These are phyloP conservation scores for Leptomonas seymouri DNA, from an alignment of 208 protist genomes.

Conservation along the genomic window DNA sequence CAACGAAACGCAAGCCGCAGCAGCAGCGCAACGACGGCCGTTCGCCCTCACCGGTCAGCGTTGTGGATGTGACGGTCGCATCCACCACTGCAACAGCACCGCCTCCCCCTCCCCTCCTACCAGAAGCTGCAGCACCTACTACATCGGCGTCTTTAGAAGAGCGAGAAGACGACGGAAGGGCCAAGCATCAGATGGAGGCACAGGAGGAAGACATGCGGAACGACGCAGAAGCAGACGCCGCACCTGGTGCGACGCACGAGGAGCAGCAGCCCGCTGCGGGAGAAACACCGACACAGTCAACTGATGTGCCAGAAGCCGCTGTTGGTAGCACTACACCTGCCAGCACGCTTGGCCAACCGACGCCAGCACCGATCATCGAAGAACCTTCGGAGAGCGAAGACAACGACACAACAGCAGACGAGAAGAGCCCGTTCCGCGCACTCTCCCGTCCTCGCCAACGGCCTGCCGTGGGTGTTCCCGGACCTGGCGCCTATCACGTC, in stretches of 20 bases:
- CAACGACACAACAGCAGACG: neutral
- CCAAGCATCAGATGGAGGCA: neutral
- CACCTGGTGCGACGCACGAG: neutral
- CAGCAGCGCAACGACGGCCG: neutral
- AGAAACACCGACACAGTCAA: no score
- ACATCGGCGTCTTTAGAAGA: no score
- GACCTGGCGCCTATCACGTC: constrained; percentile 70
- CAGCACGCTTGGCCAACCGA: neutral
- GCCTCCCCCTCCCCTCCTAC: constrained; percentile 1
- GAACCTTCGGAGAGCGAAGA: neutral
- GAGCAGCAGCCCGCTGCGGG: no score
- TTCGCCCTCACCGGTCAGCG: neutral
- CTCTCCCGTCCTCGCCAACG: constrained; percentile 23
- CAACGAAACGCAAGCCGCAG: no score
- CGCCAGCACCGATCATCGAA: neutral
- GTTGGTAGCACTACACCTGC: no score
- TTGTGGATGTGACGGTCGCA: neutral
- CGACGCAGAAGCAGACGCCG: neutral
- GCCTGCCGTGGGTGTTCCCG: constrained; percentile 30
- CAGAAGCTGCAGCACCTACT: neutral
- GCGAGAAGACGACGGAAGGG: no score
- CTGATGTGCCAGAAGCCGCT: neutral
- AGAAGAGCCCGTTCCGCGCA: neutral
- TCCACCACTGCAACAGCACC: neutral
- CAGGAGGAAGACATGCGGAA: neutral